Percentiles rank a stretch among this genome's conserved stretches.
These are phyloP conservation scores for Aspergillus oerlinghausenensis DNA, from an alignment of 2,329 filamentous ascomycete genomes.

Conservation along the genomic window DNA sequence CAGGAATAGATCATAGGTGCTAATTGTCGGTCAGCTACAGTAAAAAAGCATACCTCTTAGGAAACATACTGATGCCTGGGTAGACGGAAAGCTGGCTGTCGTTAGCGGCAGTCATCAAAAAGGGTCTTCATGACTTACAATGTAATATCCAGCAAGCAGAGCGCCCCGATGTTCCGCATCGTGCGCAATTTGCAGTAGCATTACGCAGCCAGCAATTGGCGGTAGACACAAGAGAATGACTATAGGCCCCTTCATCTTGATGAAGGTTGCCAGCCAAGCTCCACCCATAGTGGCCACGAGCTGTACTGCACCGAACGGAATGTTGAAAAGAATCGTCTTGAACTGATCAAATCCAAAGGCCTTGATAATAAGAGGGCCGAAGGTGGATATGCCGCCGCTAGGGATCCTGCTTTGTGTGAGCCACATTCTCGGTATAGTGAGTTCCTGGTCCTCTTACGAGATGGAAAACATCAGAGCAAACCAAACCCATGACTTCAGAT, in stretches of 20 bases:
- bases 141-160: conserved; percentile 55
- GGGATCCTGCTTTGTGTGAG: conserved; percentile 40
- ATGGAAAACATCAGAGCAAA: conserved; percentile 52
- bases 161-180: conserved; percentile 44
- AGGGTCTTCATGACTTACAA: conserved; percentile 26
- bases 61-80: conserved; percentile 49
- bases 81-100: conserved; percentile 51
- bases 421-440: not conserved
- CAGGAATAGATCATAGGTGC: conserved; percentile 67
- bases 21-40: conserved; percentile 19
- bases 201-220: conserved; percentile 53
- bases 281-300: conserved; percentile 56
- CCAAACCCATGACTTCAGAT: conserved; percentile 60
- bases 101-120: not conserved
- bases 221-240: conserved; percentile 52
- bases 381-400: conserved; percentile 55
- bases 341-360: conserved; percentile 56
- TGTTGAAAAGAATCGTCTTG: conserved; percentile 56
- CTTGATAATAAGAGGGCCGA: conserved; percentile 55
- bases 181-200: conserved; percentile 50
- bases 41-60: too few relatives aligned
- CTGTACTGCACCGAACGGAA: conserved; percentile 58
- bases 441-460: conserved; percentile 35
- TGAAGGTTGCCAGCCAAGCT: conserved; percentile 51
- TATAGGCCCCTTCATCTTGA: conserved; percentile 54